Evolutionary conservation across 768 basidiomycete species (phyloP), one percentile per base, ranked within the genome.

Genomic region (Suillus subalutaceus): DNA sequence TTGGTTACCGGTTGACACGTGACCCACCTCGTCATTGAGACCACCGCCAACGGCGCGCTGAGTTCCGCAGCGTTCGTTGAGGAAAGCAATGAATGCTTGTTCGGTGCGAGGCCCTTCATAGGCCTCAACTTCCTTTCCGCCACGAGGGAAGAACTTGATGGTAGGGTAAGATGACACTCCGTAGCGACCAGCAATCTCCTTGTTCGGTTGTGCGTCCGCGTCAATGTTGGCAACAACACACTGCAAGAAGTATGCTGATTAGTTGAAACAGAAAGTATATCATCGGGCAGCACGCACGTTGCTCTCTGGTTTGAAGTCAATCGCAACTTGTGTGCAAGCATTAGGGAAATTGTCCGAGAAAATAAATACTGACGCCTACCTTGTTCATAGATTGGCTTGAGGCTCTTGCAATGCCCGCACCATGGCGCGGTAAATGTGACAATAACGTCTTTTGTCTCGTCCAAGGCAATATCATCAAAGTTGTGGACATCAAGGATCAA

Each of bases 331-430:
- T 57, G 53, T 53, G n/a, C 58, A 41, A 13, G 40, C 46, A 20
- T 37, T 60, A 68, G 63, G 64, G 38, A n/a, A 43, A 37, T 65
- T 30, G n/a, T 44, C 16, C 20, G 37, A 60, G 1, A 59, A 37
- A 38, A n/a, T 55, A 32, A 59, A 12, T 41, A 63, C 43, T 1
- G 43, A 53, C 12, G 32, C 64, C 66, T 52, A 90, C 90, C 89
- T 76, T 92, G 84, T 76, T 96, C 95, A 73, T 92, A 96, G 40
- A 84, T 83, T 23, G 96, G 95, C 78, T 96, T 96, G 77, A 97
- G 76, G 69, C 67, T 84, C 82, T 98, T 98, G 86, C 97, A 98
- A 83, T 99, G 96, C 38, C 95, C 94, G 70, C 96, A 96, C 94
- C 93, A 91, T 46, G 88, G 87, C 32, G 91, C 85, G 66, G 90